Conservation (phyloP, 306 rosid genomes). For the Trifolium pratense region DNA sequence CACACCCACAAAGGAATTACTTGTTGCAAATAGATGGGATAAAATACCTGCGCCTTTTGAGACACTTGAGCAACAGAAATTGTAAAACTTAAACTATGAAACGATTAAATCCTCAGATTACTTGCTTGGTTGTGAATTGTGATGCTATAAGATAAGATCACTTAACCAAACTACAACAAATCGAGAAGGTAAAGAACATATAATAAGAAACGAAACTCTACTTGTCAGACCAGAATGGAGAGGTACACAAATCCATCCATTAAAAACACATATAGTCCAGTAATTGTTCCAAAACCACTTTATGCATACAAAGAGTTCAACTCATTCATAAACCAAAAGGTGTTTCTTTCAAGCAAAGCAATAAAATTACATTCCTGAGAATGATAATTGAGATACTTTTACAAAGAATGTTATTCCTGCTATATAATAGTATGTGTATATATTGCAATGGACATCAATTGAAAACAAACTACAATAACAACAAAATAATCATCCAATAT, state of each 20-base stretch:
- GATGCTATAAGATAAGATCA: background rate
- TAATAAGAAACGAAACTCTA: background rate
- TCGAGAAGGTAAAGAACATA: slow-evolving; percentile 3
- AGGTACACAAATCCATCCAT: background rate
- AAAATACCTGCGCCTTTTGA: background rate
- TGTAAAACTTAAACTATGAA: background rate
- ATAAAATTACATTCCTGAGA: background rate
- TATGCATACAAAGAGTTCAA: slow-evolving; percentile 1
- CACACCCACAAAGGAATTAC: background rate
- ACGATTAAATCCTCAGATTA: background rate
- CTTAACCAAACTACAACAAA: no score
- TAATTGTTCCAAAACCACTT: background rate
- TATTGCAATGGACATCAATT: slow-evolving; percentile 4
- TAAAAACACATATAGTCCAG: background rate
- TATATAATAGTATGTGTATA: background rate
- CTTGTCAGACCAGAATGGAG: background rate
- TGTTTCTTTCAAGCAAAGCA: background rate
- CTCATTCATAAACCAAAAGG: background rate
- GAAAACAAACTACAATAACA: background rate
- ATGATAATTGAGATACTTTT: background rate
- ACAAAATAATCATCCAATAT: background rate
- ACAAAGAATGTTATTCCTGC: background rate
- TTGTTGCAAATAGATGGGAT: background rate
- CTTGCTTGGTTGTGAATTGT: background rate
- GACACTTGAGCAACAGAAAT: background rate